These are phyloP conservation scores for Acanthamoeba sp. DNA, from an alignment of 208 protist species.

Conservation along the genomic window DNA sequence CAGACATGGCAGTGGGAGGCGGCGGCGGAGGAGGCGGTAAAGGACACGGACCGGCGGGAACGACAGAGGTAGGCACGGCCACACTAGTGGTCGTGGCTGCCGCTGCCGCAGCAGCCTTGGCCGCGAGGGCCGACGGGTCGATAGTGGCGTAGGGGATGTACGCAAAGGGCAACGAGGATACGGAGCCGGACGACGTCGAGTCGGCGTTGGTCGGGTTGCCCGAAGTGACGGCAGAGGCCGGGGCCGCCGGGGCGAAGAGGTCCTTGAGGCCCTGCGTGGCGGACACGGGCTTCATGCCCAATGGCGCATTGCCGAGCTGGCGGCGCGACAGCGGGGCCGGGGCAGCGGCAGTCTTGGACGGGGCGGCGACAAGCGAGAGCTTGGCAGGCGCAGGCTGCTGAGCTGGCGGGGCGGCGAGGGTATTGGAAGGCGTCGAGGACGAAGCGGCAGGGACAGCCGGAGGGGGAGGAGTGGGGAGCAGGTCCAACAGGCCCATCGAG, in stretches of 20 bases:
- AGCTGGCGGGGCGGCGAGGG: not conserved
- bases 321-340: not conserved
- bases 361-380: too few species aligned
- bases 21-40: not conserved
- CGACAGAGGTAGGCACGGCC: not conserved
- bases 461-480: not conserved
- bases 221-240: not conserved
- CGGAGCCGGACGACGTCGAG: not conserved
- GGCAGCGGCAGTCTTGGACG: not conserved
- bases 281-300: not conserved
- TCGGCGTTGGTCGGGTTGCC: not conserved
- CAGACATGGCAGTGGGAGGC: not conserved
- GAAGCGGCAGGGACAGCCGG: not conserved
- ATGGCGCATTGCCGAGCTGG: not conserved
- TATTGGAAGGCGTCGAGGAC: not conserved
- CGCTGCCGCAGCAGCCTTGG: not conserved
- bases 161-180: not conserved
- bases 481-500: constrained; percentile 9
- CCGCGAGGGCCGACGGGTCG: not conserved
- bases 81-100: not conserved
- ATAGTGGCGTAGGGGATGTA: not conserved
- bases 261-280: constrained; percentile 21
- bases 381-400: not conserved
- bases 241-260: not conserved
- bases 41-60: not conserved